Evolutionary conservation across 371 early-diverging fungal species (phyloP), one percentile per base, ranked within the genome.

Genomic region (Mucor piriformis): DNA sequence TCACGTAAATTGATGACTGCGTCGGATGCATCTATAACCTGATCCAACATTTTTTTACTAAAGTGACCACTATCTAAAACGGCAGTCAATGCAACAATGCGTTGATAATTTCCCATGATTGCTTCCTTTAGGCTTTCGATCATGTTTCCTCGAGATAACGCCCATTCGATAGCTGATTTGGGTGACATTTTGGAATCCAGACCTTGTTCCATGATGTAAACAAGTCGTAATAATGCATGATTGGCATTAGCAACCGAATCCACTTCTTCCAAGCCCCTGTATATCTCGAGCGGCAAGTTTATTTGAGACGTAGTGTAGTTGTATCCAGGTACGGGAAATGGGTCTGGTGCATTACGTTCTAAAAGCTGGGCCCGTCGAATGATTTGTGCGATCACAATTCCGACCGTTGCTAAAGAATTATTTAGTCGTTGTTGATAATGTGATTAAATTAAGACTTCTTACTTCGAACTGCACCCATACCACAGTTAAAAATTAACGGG

Each of bases 381-480:
- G 34, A 88, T 74, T 40, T 82, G 74, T 2, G 85, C 85, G 23
- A 81, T 71, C 10, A 84, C 73, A 73, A 85, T 88, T 15, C 85
- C 84, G 37, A 82, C 83, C 27, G 88, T 87, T 4, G 87, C 86
- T 87, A 3, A 35, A 1, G 12, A 0, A 0, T 4, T 18, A 18
- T 46, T 27, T 50, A 15, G 11, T 13, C n/a, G n/a, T n/a, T n/a
- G n/a, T n/a, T n/a, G n/a, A n/a, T n/a, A n/a, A n/a, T n/a, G n/a
- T n/a, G n/a, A n/a, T n/a, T n/a, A n/a, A n/a, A n/a, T n/a, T n/a
- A n/a, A n/a, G n/a, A n/a, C n/a, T n/a, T 58, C 83, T 66, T 80
- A 83, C 85, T 89, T 58, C 89, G 59, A 7, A 88, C 88, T n/a
- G 74, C 84, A 6, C 89, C 89, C 83, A 87, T 84, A n/a, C 89